Evolutionary conservation across 208 protist genomes (phyloP), one percentile per base, ranked within the genome.

Genomic region (Leishmania martiniquensis): DNA sequence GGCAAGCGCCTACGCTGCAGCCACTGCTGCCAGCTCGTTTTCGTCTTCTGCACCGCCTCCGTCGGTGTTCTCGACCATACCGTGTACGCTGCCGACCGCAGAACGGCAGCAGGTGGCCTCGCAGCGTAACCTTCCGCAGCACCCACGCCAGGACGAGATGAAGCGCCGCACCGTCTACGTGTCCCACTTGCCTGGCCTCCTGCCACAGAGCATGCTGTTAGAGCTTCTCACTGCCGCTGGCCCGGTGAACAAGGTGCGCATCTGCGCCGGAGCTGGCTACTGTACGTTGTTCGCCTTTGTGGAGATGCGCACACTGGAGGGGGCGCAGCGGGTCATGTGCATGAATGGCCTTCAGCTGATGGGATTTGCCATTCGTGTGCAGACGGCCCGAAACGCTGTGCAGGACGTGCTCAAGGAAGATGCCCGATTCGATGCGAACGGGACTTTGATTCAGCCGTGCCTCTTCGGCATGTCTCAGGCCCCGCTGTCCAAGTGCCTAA

Each of bases 241-340:
- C 7, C 66, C 68, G 4, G 91, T 97, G 51, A 95, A 93, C 81
- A 95, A 93, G 75, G 89, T 97, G 15, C 91, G 93, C 65, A 59
- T 97, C 32, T 97, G 93, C 77, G 78, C 80, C 49, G 87, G 90
- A 52, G 89, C 69, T 49, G 87, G 87, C 42, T 92, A 94, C 74
- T 62, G 75, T 37, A 94, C 93, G 29, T 76, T 97, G 22, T 95
- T 95, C 80, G 90, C 93, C 0, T 97, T 97, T 83, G 93, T 97
- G 22, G 91, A 97, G 75, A 97, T 97, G 91, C 80, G 84, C 17
- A 91, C 86, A 15, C 17, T 85, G 25, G 85, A 92, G 47, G 91
- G 81, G 44, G 91, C 86, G 34, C 72, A 79, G 57, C 74, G 79
- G 29, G 89, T 83, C 20, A 77, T 92, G 72, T 83, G 87, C 54